Evolutionary conservation across 2,329 filamentous ascomycete genomes (phyloP), one percentile per base, ranked within the genome.

Genomic region (Lithohypha guttulata): DNA sequence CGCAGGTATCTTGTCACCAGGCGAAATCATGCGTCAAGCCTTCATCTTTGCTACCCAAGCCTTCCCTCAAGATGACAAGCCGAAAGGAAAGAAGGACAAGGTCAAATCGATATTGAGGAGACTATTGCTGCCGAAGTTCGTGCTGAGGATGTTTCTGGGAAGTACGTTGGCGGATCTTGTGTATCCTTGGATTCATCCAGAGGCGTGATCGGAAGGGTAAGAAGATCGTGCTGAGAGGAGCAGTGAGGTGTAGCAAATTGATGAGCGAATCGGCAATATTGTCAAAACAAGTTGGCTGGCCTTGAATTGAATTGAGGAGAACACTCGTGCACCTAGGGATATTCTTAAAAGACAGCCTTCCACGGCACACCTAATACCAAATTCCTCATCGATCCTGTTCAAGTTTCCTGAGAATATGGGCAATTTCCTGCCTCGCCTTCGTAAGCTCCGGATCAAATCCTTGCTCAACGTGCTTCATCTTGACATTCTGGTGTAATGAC

Each of bases 401-500:
- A 28, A 67, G 47, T 30, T 63, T 57, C 27, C 42, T 51, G 34
- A 65, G 28, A 14, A 68, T 59, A 13, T 51, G 47, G 25, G 56
- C 53, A 6, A 78, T 72, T 20, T 61, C 60, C 29, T 58, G 53
- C 43, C 73, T 65, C 25, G 70, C 68, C 39, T 65, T 60, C 19
- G 55, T 56, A 25, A 78, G 52, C 13, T 66, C 70, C 25, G 60
- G 54, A 41, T 70, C 68, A 15, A 71, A 54, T 21, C 63, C 62
- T 15, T 60, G 60, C 21, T 59, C 58, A 51, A 63, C 59, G 48
- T 68, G 63, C 43, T 65, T 65, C 40, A 71, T 55, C 49, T 74
- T 75, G 44, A 78, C 65, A 39, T 62, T 59, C 39, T 71, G 63
- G 48, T 78, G 74, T 34, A 78, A 55, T 27, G 68, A 62, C 2